These are phyloP conservation scores for Coprinellus aureogranulatus DNA, from an alignment of 768 basidiomycete genomes.

Conservation along the genomic window DNA sequence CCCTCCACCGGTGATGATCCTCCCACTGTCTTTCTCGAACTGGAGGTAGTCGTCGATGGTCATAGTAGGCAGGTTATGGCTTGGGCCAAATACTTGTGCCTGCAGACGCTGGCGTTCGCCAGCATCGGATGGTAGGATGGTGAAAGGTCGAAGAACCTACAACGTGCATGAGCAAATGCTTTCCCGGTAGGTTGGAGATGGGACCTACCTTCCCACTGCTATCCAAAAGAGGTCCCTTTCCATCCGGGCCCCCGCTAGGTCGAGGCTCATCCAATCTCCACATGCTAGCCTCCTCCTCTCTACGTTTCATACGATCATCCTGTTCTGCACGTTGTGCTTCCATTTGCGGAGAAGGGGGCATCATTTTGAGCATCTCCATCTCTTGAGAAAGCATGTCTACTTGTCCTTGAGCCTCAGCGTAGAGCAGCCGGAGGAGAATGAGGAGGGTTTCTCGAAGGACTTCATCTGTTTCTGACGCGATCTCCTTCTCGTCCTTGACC, in stretches of 20 bases:
- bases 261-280: conserved; percentile 72
- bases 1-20: conserved; percentile 87
- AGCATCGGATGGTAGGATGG: conserved; percentile 75
- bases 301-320: conserved; percentile 37
- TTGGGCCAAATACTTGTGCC: conserved; percentile 79
- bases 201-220: conserved; percentile 66
- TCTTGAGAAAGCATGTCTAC: conserved; percentile 72
- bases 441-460: conserved; percentile 64
- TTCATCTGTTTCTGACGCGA: conserved; percentile 62
- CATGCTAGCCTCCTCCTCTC: conserved; percentile 47
- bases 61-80: conserved; percentile 90
- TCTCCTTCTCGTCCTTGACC: conserved; percentile 40
- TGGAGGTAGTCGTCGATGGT: conserved; percentile 91
- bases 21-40: conserved; percentile 79
- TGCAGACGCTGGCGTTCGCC: conserved; percentile 70
- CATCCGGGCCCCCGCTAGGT: conserved; percentile 41
- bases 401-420: conserved; percentile 66
- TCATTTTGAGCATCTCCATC: conserved; percentile 59
- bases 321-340: conserved; percentile 26
- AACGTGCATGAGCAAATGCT: neutral
- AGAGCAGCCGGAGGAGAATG: conserved; percentile 70
- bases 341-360: conserved; percentile 42
- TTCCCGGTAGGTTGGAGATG: neutral
- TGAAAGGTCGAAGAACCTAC: conserved; percentile 89
- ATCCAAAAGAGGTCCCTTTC: conserved; percentile 68